Conservation (phyloP, 2,329 filamentous ascomycete genomes). For the Thyridium curvatum region DNA sequence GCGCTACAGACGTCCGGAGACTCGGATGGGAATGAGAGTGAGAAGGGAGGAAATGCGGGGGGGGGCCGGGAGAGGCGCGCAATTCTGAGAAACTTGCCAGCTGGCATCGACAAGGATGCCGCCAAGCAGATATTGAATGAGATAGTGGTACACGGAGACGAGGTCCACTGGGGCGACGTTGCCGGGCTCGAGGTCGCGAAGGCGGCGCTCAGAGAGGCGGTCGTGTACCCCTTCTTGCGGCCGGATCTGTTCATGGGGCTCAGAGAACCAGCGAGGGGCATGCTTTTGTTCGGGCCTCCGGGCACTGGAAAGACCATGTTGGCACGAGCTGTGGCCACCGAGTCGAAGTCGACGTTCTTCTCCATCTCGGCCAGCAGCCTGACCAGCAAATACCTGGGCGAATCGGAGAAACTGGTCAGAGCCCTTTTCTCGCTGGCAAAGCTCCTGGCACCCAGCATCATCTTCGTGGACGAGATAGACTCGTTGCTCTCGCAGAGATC, state of each 20-base stretch:
- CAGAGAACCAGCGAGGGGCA: constrained; percentile 86
- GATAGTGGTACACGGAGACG: constrained; percentile 88
- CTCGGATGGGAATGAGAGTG: too few relatives aligned
- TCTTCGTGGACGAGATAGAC: constrained; percentile 98
- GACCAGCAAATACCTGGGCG: constrained; percentile 92
- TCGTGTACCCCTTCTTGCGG: constrained; percentile 93
- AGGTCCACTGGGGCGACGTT: constrained; percentile 91
- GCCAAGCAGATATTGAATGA: constrained; percentile 94
- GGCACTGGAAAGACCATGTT: constrained; percentile 99
- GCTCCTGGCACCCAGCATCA: constrained; percentile 84
- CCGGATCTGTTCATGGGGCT: constrained; percentile 95
- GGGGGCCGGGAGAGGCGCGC: constrained; percentile 32
- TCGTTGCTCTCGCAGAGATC: constrained; percentile 81
- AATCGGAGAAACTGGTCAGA: constrained; percentile 92
- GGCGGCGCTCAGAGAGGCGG: constrained; percentile 85
- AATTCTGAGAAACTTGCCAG: constrained; percentile 71
- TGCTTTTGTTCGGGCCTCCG: constrained; percentile 92
- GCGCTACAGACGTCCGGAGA: too few relatives aligned
- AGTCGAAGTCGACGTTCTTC: constrained; percentile 93
- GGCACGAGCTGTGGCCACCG: constrained; percentile 87
- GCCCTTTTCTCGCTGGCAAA: constrained; percentile 90
- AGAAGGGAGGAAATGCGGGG: constrained; percentile 15
- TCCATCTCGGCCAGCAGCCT: constrained; percentile 92
- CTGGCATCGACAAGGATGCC: constrained; percentile 73
- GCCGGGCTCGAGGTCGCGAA: constrained; percentile 89